Conservation (phyloP, 805 yeast species). For the Saccharomycopsis olivae region DNA sequence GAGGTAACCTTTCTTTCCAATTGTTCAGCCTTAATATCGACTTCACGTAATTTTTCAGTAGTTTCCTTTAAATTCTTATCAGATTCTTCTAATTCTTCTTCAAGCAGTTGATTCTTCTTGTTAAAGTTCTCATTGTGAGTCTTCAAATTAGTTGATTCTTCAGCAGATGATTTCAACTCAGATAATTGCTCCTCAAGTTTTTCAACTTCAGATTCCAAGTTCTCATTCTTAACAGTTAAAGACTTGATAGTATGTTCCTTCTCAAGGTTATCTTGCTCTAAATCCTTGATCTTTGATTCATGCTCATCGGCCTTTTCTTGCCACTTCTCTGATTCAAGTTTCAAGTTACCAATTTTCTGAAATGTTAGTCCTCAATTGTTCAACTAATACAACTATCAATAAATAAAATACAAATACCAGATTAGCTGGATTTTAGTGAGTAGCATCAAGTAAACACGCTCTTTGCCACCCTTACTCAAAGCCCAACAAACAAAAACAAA, state of each 20-base stretch:
- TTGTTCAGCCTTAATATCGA: slow-evolving; percentile 94
- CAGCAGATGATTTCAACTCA: slow-evolving; percentile 78
- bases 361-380: no score
- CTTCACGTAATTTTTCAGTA: slow-evolving; percentile 86
- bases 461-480: no score
- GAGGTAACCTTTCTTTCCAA: slow-evolving; percentile 85
- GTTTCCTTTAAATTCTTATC: slow-evolving; percentile 89
- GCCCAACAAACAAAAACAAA: no score
- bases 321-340: slow-evolving; percentile 93
- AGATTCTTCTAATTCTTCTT: slow-evolving; percentile 83
- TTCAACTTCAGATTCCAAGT: slow-evolving; percentile 75
- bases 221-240: slow-evolving; percentile 82
- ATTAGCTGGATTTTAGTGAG: no score
- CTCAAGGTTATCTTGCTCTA: slow-evolving; percentile 85
- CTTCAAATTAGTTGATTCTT: slow-evolving; percentile 80
- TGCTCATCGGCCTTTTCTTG: slow-evolving; percentile 93
- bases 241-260: slow-evolving; percentile 94
- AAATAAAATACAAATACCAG: no score
- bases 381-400: no score
- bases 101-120: slow-evolving; percentile 81
- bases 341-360: slow-evolving; percentile 80
- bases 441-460: no score
- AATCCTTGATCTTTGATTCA: slow-evolving; percentile 65
- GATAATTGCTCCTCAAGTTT: slow-evolving; percentile 63
- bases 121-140: slow-evolving; percentile 84